phyloP scores from a whole-genome alignment of 192 early-diverging fungal species.

The Coemansia sp. region DNA sequence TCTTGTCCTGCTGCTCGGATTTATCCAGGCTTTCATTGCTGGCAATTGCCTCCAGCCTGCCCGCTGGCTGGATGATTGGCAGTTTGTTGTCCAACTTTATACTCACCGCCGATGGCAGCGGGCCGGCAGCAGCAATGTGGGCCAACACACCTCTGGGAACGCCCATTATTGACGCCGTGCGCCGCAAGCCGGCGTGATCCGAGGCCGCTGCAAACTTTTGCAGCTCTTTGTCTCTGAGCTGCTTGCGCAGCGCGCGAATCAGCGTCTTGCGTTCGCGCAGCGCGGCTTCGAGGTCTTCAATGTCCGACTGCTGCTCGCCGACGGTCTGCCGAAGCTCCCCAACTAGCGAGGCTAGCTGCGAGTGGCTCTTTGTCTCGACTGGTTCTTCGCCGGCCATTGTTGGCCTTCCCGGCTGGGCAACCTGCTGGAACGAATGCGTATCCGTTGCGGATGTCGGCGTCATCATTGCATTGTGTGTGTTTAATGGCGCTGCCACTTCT shows the following conservation, averaged over 20 bases:
- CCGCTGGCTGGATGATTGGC: neutral
- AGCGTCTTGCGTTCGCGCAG: conserved; percentile 19
- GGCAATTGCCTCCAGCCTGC: neutral
- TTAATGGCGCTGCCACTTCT: neutral
- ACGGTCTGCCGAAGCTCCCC: conserved; percentile 15
- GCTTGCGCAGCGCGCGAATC: conserved; percentile 28
- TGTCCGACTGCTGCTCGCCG: conserved; percentile 23
- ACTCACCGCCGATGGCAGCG: neutral
- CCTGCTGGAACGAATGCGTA: neutral
- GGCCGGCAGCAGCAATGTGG: neutral
- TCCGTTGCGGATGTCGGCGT: conserved; percentile 7
- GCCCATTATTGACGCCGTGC: conserved; percentile 20
- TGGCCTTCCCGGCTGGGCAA: neutral
- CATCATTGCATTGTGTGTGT: conserved; percentile 1
- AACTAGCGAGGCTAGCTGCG: neutral
- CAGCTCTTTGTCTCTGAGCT: conserved; percentile 26
- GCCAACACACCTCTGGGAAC: neutral
- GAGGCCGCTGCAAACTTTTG: conserved; percentile 29
- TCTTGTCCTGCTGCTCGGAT: neutral
- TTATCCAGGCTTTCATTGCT: neutral
- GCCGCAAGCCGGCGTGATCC: conserved; percentile 21
- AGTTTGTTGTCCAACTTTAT: neutral
- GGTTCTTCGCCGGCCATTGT: neutral
- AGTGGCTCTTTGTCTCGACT: neutral
- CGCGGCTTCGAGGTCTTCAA: conserved; percentile 23